Conservation (phyloP, 805 yeast genomes). For the Wickerhamia fluorescens region DNA sequence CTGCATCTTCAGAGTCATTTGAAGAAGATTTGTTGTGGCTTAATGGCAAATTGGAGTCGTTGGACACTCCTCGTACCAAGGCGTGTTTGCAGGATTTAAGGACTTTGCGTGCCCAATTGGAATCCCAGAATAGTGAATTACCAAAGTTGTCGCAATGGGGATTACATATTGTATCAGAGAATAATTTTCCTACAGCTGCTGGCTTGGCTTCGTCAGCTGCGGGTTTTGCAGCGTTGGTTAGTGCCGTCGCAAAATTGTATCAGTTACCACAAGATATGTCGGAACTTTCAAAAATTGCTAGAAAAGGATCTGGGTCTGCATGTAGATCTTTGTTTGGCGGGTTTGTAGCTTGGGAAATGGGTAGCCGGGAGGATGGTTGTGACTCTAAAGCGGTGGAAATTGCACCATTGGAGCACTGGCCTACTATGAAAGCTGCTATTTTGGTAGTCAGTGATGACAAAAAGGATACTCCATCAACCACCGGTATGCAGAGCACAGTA, state of each 20-base stretch:
- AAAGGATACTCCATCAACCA: slow-evolving; percentile 90
- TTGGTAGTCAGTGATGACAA: slow-evolving; percentile 89
- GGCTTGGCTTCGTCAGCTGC: slow-evolving; percentile 98
- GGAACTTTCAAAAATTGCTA: slow-evolving; percentile 86
- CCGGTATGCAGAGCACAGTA: slow-evolving; percentile 96
- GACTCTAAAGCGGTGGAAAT: slow-evolving; percentile 94
- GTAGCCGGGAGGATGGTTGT: slow-evolving; percentile 61
- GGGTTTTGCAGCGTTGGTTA: slow-evolving; percentile 93
- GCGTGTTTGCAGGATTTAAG: slow-evolving; percentile 77
- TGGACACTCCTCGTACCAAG: slow-evolving; percentile 54
- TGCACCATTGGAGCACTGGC: slow-evolving; percentile 84
- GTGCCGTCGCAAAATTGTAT: slow-evolving; percentile 80
- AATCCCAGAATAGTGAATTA: slow-evolving; percentile 43
- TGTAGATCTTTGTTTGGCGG: slow-evolving; percentile 97
- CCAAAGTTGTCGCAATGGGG: slow-evolving; percentile 59
- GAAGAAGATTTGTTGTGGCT: slow-evolving; percentile 68
- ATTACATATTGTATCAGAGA: slow-evolving; percentile 81
- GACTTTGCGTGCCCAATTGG: slow-evolving; percentile 54
- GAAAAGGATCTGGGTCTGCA: slow-evolving; percentile 98
- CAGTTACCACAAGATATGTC: slow-evolving; percentile 78
- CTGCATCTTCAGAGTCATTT: slow-evolving; percentile 55
- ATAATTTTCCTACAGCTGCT: slow-evolving; percentile 98
- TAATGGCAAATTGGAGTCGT: slow-evolving; percentile 75
- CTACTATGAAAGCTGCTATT: slow-evolving; percentile 81
- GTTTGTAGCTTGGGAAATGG: slow-evolving; percentile 99